phyloP scores from a whole-genome alignment of 805 yeast genomes.

The Tetrapisispora iriomotensis region DNA sequence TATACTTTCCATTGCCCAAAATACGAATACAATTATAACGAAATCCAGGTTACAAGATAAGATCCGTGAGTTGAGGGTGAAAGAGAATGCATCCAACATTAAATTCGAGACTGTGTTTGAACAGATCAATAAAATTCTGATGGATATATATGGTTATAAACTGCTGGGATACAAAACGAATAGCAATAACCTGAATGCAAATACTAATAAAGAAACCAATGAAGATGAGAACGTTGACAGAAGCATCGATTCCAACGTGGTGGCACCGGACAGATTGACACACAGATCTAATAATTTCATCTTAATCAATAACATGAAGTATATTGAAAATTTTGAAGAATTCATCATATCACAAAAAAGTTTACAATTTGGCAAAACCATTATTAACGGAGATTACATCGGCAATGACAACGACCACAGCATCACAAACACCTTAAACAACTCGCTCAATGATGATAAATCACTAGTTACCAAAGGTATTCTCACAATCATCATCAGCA shows the following conservation, averaged over 20 bases:
- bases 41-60: slow-evolving; percentile 13
- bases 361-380: slow-evolving; percentile 7
- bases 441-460: slow-evolving; percentile 12
- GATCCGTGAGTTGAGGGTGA: slow-evolving; percentile 12
- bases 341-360: slow-evolving; percentile 11
- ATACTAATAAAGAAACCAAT: background rate
- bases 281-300: slow-evolving; percentile 17
- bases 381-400: slow-evolving; percentile 14
- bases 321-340: slow-evolving; percentile 9
- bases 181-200: slow-evolving; percentile 7
- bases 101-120: slow-evolving; percentile 10
- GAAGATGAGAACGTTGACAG: background rate
- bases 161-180: slow-evolving; percentile 8
- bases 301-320: slow-evolving; percentile 14
- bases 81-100: slow-evolving; percentile 12
- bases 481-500: slow-evolving; percentile 12
- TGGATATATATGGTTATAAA: slow-evolving; percentile 22
- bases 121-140: slow-evolving; percentile 14
- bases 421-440: slow-evolving; percentile 9
- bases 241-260: background rate
- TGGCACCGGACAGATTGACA: slow-evolving; percentile 4
- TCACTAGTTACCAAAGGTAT: slow-evolving; percentile 20
- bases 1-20: slow-evolving; percentile 16
- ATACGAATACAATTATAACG: slow-evolving; percentile 18
- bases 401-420: slow-evolving; percentile 12